These are phyloP conservation scores for Cladosporium sp. DNA, from an alignment of 2,329 filamentous ascomycete genomes.

Conservation along the genomic window DNA sequence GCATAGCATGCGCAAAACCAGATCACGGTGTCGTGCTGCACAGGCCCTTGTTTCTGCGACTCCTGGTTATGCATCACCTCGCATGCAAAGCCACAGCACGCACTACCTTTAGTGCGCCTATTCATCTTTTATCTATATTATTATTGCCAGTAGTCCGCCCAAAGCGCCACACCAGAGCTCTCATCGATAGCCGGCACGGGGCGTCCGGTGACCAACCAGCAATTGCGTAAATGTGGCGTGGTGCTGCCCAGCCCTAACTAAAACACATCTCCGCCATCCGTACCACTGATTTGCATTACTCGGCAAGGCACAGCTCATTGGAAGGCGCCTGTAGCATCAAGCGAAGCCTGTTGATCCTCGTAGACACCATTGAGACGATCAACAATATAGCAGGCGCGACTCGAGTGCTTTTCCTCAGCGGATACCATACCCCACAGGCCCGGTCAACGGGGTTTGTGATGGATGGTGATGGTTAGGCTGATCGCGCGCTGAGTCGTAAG, in stretches of 20 bases:
- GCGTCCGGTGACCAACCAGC: slow-evolving; percentile 13
- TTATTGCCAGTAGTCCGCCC: slow-evolving; percentile 1
- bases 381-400: neutral
- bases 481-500: slow-evolving; percentile 14
- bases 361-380: slow-evolving; percentile 2
- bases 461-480: neutral
- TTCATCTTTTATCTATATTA: neutral
- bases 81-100: neutral
- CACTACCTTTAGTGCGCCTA: slow-evolving; percentile 9
- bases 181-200: slow-evolving; percentile 8
- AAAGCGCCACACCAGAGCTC: slow-evolving; percentile 4
- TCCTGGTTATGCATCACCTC: neutral
- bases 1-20: neutral
- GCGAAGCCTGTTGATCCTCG: slow-evolving; percentile 16
- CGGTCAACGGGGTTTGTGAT: slow-evolving; percentile 8
- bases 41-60: neutral
- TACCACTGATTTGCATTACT: slow-evolving; percentile 6
- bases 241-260: slow-evolving; percentile 1
- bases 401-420: neutral
- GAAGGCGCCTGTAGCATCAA: neutral
- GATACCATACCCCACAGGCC: neutral
- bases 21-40: neutral
- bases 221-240: slow-evolving; percentile 14
- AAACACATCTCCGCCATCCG: neutral
- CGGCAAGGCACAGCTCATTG: slow-evolving; percentile 10